These are phyloP conservation scores for Petunia hybrid DNA, from an alignment of 305 asterid species.

Conservation along the genomic window DNA sequence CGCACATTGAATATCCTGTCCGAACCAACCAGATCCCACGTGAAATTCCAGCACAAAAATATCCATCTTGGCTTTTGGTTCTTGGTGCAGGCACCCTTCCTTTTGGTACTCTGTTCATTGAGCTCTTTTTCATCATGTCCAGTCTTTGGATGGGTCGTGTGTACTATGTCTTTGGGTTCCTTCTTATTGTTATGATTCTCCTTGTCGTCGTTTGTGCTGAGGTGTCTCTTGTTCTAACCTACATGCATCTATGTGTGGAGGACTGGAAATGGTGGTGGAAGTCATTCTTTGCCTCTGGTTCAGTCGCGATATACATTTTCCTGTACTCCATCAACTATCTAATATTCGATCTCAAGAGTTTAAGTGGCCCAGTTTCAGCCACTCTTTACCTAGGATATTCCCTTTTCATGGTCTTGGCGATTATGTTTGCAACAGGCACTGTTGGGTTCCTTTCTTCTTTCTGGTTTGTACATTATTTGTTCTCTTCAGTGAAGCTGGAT, in stretches of 20 bases:
- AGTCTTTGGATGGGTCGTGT: constrained; percentile 80
- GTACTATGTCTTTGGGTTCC: constrained; percentile 79
- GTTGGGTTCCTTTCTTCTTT: constrained; percentile 74
- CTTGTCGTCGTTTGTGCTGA: constrained; percentile 76
- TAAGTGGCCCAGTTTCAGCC: constrained; percentile 80
- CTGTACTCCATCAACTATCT: constrained; percentile 66
- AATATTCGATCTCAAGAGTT: constrained; percentile 70
- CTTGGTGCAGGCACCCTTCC: constrained; percentile 82
- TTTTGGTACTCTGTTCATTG: constrained; percentile 79
- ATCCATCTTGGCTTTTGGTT: constrained; percentile 78
- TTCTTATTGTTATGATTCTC: constrained; percentile 63
- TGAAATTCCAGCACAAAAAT: constrained; percentile 74
- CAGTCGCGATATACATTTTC: constrained; percentile 75
- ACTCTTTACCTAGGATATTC: constrained; percentile 77
- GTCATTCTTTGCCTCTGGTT: constrained; percentile 80
- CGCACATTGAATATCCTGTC: constrained; percentile 68
- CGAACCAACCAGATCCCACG: constrained; percentile 75
- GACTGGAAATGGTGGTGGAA: constrained; percentile 94
- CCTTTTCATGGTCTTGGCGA: constrained; percentile 69
- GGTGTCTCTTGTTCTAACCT: constrained; percentile 75
- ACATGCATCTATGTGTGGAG: constrained; percentile 83
- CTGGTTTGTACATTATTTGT: constrained; percentile 75
- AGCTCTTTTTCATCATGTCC: constrained; percentile 75
- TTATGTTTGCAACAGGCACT: constrained; percentile 78
- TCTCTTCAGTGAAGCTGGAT: constrained; percentile 76